Base-by-base conservation (phyloP, 306 rosid genomes). In the Vigna angularis region DNA sequence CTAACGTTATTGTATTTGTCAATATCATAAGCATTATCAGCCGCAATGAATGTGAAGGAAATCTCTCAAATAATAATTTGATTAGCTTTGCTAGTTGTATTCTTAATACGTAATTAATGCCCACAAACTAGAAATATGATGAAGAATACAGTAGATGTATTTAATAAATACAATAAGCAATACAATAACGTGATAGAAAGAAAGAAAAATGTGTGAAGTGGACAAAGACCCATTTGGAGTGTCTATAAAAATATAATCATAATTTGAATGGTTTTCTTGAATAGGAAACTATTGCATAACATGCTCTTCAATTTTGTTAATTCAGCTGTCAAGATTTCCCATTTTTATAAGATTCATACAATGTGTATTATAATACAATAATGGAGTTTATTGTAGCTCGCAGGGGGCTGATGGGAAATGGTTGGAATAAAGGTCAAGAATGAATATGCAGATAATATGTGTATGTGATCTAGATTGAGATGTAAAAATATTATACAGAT, bases 351-450 rank as follows among this genome's bases (percentile, higher is more conserved):
- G 4, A 44, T 28, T 16, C 7, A 11, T 42, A 14, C 8, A 15
- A 26, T 67, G 66, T 59, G 58, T 26, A 26, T 2, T 32, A 24
- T 58, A 16, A 30, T 24, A n/a, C 26, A 52, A 66, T 26, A 53
- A 52, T 42, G 11, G 38, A 76, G 6, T 20, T 2, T 10, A 74
- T 22, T 57, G 40, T 20, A 20, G 50, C 3, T 40, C 1, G 53
- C 7, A 61, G 49, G 47, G 58, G 72, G 40, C 15, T 67, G 18
- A 26, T 68, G 81, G 36, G 50, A 24, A 44, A 70, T 78, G 79
- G 70, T 47, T 47, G 75, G 70, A 81, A 74, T 12, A 0, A 79
- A 63, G 49, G 17, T 63, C 30, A 53, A 56, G 47, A 55, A 51
- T 18, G 2, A 42, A 42, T 14, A 59, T 2, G 24, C 0, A 53